Percentiles rank a stretch among this genome's conserved stretches.
phyloP scores from a whole-genome alignment of 345 rosid species.

The Psidium friedrichsthalianum region DNA sequence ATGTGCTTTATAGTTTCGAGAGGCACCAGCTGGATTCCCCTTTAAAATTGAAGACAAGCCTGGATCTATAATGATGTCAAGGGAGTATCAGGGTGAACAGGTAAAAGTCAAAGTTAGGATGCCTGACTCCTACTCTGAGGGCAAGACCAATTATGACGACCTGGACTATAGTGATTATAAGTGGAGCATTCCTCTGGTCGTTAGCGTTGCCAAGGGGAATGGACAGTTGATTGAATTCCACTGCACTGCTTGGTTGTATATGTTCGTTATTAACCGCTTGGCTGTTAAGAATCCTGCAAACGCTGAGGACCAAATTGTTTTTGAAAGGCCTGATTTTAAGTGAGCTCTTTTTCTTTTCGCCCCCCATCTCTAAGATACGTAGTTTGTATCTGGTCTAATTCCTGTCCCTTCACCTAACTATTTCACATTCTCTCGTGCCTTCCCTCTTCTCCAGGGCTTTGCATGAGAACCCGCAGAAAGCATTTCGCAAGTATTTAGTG shows the following conservation, averaged over 20 bases:
- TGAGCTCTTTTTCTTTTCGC: slow-evolving; percentile 17
- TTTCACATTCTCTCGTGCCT: background rate
- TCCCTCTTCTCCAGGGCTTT: slow-evolving; percentile 40
- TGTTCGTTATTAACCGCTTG: slow-evolving; percentile 48
- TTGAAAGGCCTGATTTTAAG: slow-evolving; percentile 81
- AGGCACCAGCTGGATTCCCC: slow-evolving; percentile 55
- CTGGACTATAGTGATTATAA: slow-evolving; percentile 28
- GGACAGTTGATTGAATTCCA: slow-evolving; percentile 52
- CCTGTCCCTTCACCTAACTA: background rate
- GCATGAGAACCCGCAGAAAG: slow-evolving; percentile 75
- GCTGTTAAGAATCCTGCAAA: slow-evolving; percentile 40
- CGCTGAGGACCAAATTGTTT: slow-evolving; percentile 46
- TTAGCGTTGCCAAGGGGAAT: slow-evolving; percentile 49
- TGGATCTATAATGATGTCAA: slow-evolving; percentile 46
- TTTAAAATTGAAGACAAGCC: slow-evolving; percentile 67
- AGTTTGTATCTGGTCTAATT: background rate
- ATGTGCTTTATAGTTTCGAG: slow-evolving; percentile 35
- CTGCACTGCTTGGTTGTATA: slow-evolving; percentile 62
- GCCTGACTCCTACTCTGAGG: slow-evolving; percentile 35
- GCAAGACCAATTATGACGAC: slow-evolving; percentile 37
- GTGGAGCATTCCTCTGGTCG: slow-evolving; percentile 54
- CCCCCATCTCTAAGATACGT: background rate
- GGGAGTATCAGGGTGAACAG: slow-evolving; percentile 62
- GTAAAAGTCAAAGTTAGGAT: slow-evolving; percentile 68
- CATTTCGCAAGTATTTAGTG: slow-evolving; percentile 66